Evolutionary conservation across 352 stramenopile species (phyloP).

Genomic region (Blastocystis sp.): DNA sequence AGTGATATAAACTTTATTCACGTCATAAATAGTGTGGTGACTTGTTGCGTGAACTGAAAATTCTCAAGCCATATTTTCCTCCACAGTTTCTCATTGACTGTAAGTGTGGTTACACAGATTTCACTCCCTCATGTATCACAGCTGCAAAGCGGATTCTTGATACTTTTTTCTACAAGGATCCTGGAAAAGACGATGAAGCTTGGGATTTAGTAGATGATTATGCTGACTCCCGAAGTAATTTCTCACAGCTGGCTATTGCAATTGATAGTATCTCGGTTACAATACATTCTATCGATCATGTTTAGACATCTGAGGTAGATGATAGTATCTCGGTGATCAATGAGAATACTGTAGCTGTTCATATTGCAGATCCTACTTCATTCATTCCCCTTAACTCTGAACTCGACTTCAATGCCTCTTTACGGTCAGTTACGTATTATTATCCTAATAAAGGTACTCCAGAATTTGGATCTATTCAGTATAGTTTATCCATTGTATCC

Average conservation of each 20-base stretch:
- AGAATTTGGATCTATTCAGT: background rate
- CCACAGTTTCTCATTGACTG: constrained; percentile 55
- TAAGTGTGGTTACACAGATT: constrained; percentile 47
- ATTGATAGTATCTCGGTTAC: constrained; percentile 51
- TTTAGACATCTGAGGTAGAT: constrained; percentile 53
- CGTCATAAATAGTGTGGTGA: constrained; percentile 6
- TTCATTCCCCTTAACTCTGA: constrained; percentile 39
- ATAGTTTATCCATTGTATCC: constrained; percentile 54
- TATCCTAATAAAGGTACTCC: constrained; percentile 28
- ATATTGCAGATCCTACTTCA: constrained; percentile 51
- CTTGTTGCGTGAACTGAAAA: background rate
- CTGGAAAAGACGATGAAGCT: background rate
- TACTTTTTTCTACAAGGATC: background rate
- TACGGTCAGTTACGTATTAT: constrained; percentile 63
- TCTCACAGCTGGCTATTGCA: background rate
- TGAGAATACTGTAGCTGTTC: constrained; percentile 21
- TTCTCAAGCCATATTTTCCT: constrained; percentile 13
- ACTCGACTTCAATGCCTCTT: constrained; percentile 38
- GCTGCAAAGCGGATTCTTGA: constrained; percentile 19
- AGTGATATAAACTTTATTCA: background rate
- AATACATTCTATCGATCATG: background rate
- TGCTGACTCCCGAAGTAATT: background rate
- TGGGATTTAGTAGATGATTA: constrained; percentile 7
- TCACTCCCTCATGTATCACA: background rate
- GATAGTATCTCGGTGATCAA: constrained; percentile 53